phyloP scores from a whole-genome alignment of 164 flowering plant genomes.

The Euptelea pleiosperma region DNA sequence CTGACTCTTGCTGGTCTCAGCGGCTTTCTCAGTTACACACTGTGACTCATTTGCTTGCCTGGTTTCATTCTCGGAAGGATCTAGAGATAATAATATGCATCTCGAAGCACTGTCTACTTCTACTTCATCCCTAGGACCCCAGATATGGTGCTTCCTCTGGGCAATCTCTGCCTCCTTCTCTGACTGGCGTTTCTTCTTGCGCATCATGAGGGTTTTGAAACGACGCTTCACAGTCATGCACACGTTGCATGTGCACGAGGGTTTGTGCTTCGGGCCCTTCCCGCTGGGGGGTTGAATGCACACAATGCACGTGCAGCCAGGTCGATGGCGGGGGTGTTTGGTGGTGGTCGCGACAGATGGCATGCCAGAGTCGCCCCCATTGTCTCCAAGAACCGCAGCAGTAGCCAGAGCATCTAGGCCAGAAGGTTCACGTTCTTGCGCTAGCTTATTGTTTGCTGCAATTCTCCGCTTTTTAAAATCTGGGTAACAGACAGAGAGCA shows the following conservation, averaged over 20 bases:
- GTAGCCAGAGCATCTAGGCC: constrained; percentile 91
- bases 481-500: constrained; percentile 19
- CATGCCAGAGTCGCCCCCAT: constrained; percentile 36
- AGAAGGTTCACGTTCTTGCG: constrained; percentile 47
- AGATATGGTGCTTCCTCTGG: constrained; percentile 37
- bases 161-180: constrained; percentile 83
- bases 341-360: constrained; percentile 71
- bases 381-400: constrained; percentile 81
- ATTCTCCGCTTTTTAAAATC: constrained; percentile 60
- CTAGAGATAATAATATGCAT: constrained; percentile 17
- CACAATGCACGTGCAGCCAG: constrained; percentile 93
- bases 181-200: constrained; percentile 58
- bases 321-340: constrained; percentile 92
- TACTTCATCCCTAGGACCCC: constrained; percentile 36
- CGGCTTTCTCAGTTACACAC: constrained; percentile 20
- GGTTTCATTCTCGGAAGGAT: constrained; percentile 35
- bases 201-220: constrained; percentile 66
- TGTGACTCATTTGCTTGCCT: constrained; percentile 32
- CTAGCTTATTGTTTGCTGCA: constrained; percentile 25
- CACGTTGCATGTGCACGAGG: constrained; percentile 57
- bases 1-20: constrained; percentile 36
- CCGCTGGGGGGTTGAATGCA: constrained; percentile 99
- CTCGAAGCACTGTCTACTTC: constrained; percentile 52
- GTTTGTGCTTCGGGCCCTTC: constrained; percentile 81
- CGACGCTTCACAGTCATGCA: constrained; percentile 69